A percentile compares a stretch with the other conserved stretches of the same genome.
Conservation (phyloP, 1,139 yeast species). For the Taphrina pruni region DNA sequence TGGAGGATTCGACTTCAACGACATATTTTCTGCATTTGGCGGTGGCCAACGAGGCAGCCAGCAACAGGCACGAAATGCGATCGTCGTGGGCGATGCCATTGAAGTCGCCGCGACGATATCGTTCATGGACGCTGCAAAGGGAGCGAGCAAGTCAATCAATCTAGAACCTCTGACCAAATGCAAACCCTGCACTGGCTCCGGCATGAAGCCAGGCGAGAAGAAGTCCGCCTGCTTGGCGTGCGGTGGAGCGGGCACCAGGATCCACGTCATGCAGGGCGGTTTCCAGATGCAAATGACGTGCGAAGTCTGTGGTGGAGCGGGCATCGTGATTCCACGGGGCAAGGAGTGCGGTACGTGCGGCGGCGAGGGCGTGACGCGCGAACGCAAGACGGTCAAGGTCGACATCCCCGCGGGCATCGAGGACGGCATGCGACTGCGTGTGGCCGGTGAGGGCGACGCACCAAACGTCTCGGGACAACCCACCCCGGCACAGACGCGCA, state of each 20-base stretch:
- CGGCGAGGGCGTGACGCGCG: slow-evolving; percentile 83
- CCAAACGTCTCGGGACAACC: slow-evolving; percentile 75
- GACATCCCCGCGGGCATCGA: slow-evolving; percentile 88
- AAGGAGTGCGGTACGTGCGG: slow-evolving; percentile 82
- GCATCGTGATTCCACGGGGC: slow-evolving; percentile 70
- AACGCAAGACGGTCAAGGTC: slow-evolving; percentile 70
- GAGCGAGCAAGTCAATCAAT: slow-evolving; percentile 67
- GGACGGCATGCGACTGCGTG: slow-evolving; percentile 83
- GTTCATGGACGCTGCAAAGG: slow-evolving; percentile 87
- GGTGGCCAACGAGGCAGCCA: slow-evolving; percentile 54
- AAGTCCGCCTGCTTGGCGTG: slow-evolving; percentile 84
- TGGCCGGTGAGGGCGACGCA: slow-evolving; percentile 89
- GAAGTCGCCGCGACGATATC: slow-evolving; percentile 74
- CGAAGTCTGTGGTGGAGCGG: slow-evolving; percentile 83
- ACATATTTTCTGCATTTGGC: slow-evolving; percentile 80
- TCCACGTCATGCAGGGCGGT: slow-evolving; percentile 86
- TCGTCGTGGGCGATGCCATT: slow-evolving; percentile 81
- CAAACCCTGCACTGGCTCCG: slow-evolving; percentile 79
- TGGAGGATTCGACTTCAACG: slow-evolving; percentile 72
- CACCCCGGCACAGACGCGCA: slow-evolving; percentile 50
- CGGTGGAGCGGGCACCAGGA: slow-evolving; percentile 91
- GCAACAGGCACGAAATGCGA: slow-evolving; percentile 49
- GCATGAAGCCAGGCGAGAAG: slow-evolving; percentile 76
- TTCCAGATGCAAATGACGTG: slow-evolving; percentile 98
- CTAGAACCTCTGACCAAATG: slow-evolving; percentile 82